Evolutionary conservation across 1,139 yeast species (phyloP).

Genomic region (Yamadazyma oceani): DNA sequence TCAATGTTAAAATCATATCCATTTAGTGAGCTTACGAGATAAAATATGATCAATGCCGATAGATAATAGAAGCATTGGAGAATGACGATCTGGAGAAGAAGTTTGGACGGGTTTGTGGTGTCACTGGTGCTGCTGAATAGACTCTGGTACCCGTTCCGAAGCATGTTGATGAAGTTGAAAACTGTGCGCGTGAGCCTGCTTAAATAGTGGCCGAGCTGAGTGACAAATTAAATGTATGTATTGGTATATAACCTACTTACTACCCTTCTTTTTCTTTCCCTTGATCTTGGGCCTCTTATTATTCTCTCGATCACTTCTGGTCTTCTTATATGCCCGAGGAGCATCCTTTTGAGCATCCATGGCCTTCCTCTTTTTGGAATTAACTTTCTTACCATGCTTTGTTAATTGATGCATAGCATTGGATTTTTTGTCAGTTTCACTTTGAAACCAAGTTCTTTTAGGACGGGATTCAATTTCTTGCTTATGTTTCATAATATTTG

Average conservation of each 20-base stretch:
- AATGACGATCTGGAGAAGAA: slow-evolving; percentile 55
- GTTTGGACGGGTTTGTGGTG: slow-evolving; percentile 38
- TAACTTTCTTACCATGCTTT: slow-evolving; percentile 44
- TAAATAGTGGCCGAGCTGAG: too few relatives aligned
- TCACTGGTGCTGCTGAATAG: slow-evolving; percentile 30
- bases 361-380: slow-evolving; percentile 62
- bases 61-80: slow-evolving; percentile 67
- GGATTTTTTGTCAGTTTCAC: slow-evolving; percentile 66
- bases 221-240: too few relatives aligned
- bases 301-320: slow-evolving; percentile 55
- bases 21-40: slow-evolving; percentile 53
- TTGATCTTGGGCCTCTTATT: slow-evolving; percentile 15
- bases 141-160: slow-evolving; percentile 25
- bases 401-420: slow-evolving; percentile 48
- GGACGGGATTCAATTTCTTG: slow-evolving; percentile 88
- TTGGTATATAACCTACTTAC: too few relatives aligned
- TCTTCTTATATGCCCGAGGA: slow-evolving; percentile 65
- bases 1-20: slow-evolving; percentile 63
- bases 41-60: slow-evolving; percentile 59
- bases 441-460: slow-evolving; percentile 94
- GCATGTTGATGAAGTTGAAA: not conserved
- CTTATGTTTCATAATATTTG: slow-evolving; percentile 74
- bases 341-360: slow-evolving; percentile 49
- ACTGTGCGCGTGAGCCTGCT: too few relatives aligned
- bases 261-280: slow-evolving; percentile 2